phyloP scores from a whole-genome alignment of 768 basidiomycete species.

The Boletus bicolor region DNA sequence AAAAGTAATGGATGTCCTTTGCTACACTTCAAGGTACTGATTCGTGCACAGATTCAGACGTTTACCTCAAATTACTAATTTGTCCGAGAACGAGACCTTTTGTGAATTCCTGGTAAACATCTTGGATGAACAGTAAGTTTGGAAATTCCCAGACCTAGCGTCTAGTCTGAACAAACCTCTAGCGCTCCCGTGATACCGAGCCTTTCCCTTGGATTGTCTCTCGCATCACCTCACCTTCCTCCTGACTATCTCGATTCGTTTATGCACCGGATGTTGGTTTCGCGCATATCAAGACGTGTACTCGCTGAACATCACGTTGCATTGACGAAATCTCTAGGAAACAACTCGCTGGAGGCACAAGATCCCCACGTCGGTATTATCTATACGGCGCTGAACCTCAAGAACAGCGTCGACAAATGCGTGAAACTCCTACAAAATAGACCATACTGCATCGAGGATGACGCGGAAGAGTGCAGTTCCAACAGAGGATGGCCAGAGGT shows the following conservation, averaged over 20 bases:
- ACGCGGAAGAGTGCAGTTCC: slow-evolving; percentile 23
- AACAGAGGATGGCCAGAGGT: slow-evolving; percentile 57
- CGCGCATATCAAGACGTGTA: slow-evolving; percentile 85
- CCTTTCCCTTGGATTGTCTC: slow-evolving; percentile 75
- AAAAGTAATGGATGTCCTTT: slow-evolving; percentile 50
- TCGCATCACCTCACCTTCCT: slow-evolving; percentile 75
- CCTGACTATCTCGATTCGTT: slow-evolving; percentile 82
- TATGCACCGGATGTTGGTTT: slow-evolving; percentile 89
- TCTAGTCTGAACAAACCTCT: slow-evolving; percentile 9
- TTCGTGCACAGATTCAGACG: slow-evolving; percentile 54
- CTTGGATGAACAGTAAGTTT: slow-evolving; percentile 71
- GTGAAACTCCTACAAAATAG: slow-evolving; percentile 50
- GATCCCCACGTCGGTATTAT: slow-evolving; percentile 83
- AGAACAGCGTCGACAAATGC: slow-evolving; percentile 70
- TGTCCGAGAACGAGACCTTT: slow-evolving; percentile 76
- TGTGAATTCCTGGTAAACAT: slow-evolving; percentile 65
- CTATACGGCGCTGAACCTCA: slow-evolving; percentile 68
- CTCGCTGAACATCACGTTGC: slow-evolving; percentile 88
- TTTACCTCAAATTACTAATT: slow-evolving; percentile 67
- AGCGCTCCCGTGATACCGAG: slow-evolving; percentile 80
- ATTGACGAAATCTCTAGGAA: slow-evolving; percentile 56
- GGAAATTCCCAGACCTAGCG: not conserved
- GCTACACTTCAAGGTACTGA: slow-evolving; percentile 6
- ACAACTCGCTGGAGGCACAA: slow-evolving; percentile 32
- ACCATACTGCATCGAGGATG: slow-evolving; percentile 43